Percentiles rank a stretch among this genome's conserved stretches.
Conservation (phyloP, 2,329 filamentous ascomycete species). For the Lomentospora prolificans region DNA sequence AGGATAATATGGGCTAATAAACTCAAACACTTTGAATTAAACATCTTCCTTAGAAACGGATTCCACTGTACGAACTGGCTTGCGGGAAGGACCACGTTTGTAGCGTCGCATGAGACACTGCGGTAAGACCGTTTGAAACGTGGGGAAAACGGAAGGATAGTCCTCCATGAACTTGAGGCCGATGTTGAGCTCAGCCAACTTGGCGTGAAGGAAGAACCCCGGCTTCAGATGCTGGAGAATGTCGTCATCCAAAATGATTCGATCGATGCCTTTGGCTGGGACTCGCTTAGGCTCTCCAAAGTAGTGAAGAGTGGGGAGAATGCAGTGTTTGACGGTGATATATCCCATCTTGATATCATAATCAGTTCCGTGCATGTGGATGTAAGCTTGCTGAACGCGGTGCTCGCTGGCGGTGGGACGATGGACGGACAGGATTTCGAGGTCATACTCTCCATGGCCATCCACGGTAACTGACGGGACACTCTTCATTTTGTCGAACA, state of each 20-base stretch:
- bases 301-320: slow-evolving; percentile 39
- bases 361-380: background rate
- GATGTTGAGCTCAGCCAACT: slow-evolving; percentile 48
- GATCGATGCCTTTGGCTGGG: slow-evolving; percentile 13
- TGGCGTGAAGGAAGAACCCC: slow-evolving; percentile 54
- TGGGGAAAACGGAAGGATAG: slow-evolving; percentile 43
- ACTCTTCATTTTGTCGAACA: background rate
- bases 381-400: background rate
- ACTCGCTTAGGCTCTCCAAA: slow-evolving; percentile 14
- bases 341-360: background rate
- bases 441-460: slow-evolving; percentile 40
- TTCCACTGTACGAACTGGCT: slow-evolving; percentile 33
- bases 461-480: slow-evolving; percentile 27
- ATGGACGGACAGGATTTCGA: slow-evolving; percentile 49
- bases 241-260: slow-evolving; percentile 59
- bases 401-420: slow-evolving; percentile 23
- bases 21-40: background rate
- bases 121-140: slow-evolving; percentile 54
- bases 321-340: slow-evolving; percentile 18
- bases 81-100: slow-evolving; percentile 42
- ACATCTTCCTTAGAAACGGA: background rate
- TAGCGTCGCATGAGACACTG: slow-evolving; percentile 61
- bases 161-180: slow-evolving; percentile 57
- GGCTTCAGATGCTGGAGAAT: slow-evolving; percentile 41
- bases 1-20: too few relatives aligned